phyloP scores from a whole-genome alignment of 2,329 filamentous ascomycete species.

The Macroventuria anomochaeta region DNA sequence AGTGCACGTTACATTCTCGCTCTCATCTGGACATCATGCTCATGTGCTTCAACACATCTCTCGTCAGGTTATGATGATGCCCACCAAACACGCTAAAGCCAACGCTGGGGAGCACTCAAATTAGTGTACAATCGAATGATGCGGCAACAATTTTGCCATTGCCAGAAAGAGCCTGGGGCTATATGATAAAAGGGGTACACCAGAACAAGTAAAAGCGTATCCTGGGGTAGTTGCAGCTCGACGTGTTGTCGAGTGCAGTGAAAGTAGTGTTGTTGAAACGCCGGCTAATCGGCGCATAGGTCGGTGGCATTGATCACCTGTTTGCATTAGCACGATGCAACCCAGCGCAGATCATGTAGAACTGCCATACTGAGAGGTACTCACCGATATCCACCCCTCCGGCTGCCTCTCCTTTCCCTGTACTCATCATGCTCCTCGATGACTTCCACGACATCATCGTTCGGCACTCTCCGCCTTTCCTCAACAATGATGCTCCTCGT shows the following conservation, averaged over 20 bases:
- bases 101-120: too few species aligned
- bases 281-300: slow-evolving; percentile 4
- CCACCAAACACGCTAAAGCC: too few species aligned
- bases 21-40: too few species aligned
- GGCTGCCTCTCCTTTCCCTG: slow-evolving; percentile 45
- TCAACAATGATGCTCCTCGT: slow-evolving; percentile 54
- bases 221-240: background rate
- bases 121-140: too few species aligned
- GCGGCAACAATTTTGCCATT: background rate
- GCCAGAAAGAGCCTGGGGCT: too few species aligned
- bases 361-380: slow-evolving; percentile 19
- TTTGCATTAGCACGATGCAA: slow-evolving; percentile 8
- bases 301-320: slow-evolving; percentile 14
- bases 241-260: background rate
- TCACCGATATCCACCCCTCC: slow-evolving; percentile 57
- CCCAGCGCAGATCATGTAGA: slow-evolving; percentile 6
- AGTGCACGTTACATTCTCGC: too few species aligned
- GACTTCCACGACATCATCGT: slow-evolving; percentile 65
- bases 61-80: too few species aligned
- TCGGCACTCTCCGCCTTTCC: slow-evolving; percentile 52
- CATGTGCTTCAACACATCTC: too few species aligned
- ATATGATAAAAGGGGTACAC: background rate
- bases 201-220: slow-evolving; percentile 10
- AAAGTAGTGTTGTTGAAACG: background rate
- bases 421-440: slow-evolving; percentile 62